A percentile compares a stretch with the other conserved stretches of the same genome.
These are phyloP conservation scores for Suillus variegatus DNA, from an alignment of 768 basidiomycete species.

Conservation along the genomic window DNA sequence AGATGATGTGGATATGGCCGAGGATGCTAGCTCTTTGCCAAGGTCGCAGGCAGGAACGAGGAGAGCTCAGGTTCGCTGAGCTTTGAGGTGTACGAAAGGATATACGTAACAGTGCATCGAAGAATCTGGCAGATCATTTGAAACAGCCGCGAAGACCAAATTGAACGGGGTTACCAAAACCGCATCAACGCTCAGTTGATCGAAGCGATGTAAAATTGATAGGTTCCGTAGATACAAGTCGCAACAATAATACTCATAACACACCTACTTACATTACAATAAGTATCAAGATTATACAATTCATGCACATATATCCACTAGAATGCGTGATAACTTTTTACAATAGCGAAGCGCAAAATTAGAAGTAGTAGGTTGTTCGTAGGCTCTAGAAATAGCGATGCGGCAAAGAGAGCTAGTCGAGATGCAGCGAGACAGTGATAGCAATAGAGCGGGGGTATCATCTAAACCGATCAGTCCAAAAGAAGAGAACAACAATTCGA, in stretches of 20 bases:
- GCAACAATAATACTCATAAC: background rate
- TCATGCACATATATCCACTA: conserved; percentile 40
- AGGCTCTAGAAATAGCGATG: conserved; percentile 27
- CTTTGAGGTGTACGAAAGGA: conserved; percentile 6
- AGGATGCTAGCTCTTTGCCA: background rate
- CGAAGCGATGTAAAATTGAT: conserved; percentile 17
- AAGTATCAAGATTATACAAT: conserved; percentile 33
- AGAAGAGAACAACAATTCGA: background rate
- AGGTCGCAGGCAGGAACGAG: conserved; percentile 9
- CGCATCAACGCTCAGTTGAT: conserved; percentile 30
- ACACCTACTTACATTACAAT: conserved; percentile 35
- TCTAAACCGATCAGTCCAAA: conserved; percentile 23
- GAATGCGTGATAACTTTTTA: conserved; percentile 36
- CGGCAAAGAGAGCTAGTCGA: conserved; percentile 17
- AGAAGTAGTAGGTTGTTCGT: conserved; percentile 28
- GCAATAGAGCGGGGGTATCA: conserved; percentile 38
- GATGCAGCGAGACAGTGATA: conserved; percentile 25
- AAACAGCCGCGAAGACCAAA: conserved; percentile 25
- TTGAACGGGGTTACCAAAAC: conserved; percentile 28
- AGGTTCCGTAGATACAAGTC: background rate
- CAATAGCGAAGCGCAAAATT: conserved; percentile 34
- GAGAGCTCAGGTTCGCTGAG: conserved; percentile 11
- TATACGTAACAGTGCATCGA: conserved; percentile 26
- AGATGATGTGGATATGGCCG: background rate
- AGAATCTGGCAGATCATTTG: conserved; percentile 25